Evolutionary conservation across 2,329 filamentous ascomycete genomes (phyloP), one percentile per base, ranked within the genome.

Genomic region (Daldinia sp.): DNA sequence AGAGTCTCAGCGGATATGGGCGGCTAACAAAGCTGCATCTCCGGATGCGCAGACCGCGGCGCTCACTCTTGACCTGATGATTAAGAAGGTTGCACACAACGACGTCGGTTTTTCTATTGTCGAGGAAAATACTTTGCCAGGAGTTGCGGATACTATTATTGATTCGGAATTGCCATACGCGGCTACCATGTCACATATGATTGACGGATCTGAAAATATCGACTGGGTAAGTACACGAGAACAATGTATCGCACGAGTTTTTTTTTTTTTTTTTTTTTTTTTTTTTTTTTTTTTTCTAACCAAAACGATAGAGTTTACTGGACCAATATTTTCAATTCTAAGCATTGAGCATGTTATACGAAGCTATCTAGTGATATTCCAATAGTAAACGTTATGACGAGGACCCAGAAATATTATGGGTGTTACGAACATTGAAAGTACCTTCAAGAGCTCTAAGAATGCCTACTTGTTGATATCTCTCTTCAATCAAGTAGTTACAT

Each of bases 1-100:
- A 18, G 50, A 30, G 0, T 73, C 76, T 0, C 63, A 75, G 9
- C 44, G 51, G 1, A 76, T 78, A 9, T 78, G 75, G 74, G 44
- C 53, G 0, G 41, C 37, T 9, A 55, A 66, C 1, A 65, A 64
- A 6, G 41, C 50, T 0, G 39, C 50, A 0, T 73, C 68, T 3
- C 64, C 72, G 0, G 76, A 78, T 6, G 71, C 71, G 3, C 74
- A 69, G 1, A 70, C 71, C 2, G 70, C 75, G 0, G 63, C 70
- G 1, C 60, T 73, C 0, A 75, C 74, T 2, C 18, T 78, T 18
- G 63, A 56, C 15, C 53, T 63, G 39, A 64, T 68, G 63, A 62
- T 68, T 37, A 64, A 61, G 54, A 73, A 64, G 61, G 60, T 69
- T 28, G 53, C 37, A 41, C 42, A 73, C 54, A 59, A 56, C 41